phyloP scores from a whole-genome alignment of 2,329 filamentous ascomycete genomes.

The Neurospora sp. region DNA sequence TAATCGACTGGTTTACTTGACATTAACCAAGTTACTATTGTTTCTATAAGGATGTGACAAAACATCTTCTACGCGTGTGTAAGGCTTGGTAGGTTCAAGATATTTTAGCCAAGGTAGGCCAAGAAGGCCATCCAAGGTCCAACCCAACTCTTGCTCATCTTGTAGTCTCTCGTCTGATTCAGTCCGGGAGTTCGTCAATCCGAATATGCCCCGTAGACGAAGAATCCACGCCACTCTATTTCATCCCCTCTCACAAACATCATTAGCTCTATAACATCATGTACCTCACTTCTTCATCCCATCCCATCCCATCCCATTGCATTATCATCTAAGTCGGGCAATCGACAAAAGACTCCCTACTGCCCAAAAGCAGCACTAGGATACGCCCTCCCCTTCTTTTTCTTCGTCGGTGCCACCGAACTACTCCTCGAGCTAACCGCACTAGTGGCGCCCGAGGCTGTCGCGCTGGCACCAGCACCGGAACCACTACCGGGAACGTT shows the following conservation, averaged over 20 bases:
- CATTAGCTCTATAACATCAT: background rate
- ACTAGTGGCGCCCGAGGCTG: conserved; percentile 25
- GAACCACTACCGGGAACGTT: background rate
- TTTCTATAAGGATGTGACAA: background rate
- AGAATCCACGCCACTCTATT: background rate
- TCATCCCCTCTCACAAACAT: background rate
- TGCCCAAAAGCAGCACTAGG: conserved; percentile 51
- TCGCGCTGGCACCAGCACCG: conserved; percentile 21
- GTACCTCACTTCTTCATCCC: too few species aligned
- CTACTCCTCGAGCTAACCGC: conserved; percentile 43
- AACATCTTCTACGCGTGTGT: background rate
- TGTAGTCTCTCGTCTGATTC: background rate
- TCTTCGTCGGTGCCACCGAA: conserved; percentile 33
- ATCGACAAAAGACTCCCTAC: conserved; percentile 8
- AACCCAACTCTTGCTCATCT: background rate
- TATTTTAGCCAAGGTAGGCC: background rate
- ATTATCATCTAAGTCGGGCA: background rate
- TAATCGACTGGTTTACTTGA: background rate
- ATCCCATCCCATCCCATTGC: background rate
- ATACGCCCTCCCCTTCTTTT: conserved; percentile 52
- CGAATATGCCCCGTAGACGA: too few species aligned
- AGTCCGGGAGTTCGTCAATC: background rate
- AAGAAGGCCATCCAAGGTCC: background rate
- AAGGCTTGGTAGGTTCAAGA: background rate
- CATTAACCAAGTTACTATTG: background rate